Evolutionary conservation across 2,329 filamentous ascomycete species (phyloP).

Genomic region (Gliomastix tumulicola): DNA sequence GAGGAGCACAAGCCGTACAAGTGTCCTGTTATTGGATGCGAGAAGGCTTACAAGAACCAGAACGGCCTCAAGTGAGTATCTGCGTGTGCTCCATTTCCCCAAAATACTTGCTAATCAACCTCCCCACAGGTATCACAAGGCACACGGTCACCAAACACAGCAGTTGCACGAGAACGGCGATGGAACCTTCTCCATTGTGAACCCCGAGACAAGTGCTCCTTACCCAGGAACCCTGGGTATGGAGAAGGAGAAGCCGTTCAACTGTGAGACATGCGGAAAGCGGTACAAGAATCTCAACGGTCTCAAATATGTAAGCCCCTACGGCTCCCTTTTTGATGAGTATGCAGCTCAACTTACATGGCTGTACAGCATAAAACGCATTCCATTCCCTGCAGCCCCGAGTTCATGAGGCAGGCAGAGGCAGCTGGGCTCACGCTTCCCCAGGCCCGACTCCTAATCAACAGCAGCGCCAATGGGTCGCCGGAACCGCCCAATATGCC

Average conservation of each 20-base stretch:
- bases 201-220: conserved; percentile 86
- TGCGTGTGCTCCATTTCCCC: conserved; percentile 1
- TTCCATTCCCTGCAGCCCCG: conserved; percentile 84
- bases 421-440: conserved; percentile 35
- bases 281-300: conserved; percentile 99
- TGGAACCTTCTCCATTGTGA: conserved; percentile 96
- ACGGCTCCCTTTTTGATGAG: background rate
- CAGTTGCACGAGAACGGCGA: conserved; percentile 95
- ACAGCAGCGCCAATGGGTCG: background rate
- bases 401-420: conserved; percentile 46
- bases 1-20: conserved; percentile 98
- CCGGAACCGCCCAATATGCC: too few species aligned
- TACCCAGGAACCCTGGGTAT: conserved; percentile 97
- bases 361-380: conserved; percentile 61
- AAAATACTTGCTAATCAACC: conserved; percentile 17
- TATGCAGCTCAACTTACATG: conserved; percentile 20
- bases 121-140: conserved; percentile 54
- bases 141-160: conserved; percentile 93
- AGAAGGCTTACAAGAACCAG: conserved; percentile 99
- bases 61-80: conserved; percentile 86
- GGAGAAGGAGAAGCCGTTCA: conserved; percentile 99
- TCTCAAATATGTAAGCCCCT: conserved; percentile 73
- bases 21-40: conserved; percentile 95
- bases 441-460: conserved; percentile 4
- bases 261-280: conserved; percentile 94